Conservation (phyloP, 176 grass and related monocot species). For the Poa pratensis region DNA sequence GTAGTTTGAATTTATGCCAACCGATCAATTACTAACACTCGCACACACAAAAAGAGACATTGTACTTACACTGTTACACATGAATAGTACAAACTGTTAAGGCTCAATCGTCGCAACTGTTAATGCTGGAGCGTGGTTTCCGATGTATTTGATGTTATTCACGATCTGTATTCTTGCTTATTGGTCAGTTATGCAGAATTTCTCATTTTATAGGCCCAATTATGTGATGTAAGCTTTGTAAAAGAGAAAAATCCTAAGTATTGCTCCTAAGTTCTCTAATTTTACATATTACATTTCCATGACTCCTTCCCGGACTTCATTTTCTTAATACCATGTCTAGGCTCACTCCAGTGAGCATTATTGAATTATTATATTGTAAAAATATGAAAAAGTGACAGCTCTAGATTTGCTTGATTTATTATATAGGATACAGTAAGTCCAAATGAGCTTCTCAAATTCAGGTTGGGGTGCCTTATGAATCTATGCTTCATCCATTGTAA, state of each 20-base stretch:
- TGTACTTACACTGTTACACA: neutral
- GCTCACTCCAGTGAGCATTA: neutral
- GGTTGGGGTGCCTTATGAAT: neutral
- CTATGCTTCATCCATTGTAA: neutral
- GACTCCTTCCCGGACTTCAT: neutral
- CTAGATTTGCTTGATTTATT: neutral
- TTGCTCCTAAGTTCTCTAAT: neutral
- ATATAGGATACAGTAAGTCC: neutral
- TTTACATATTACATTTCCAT: neutral
- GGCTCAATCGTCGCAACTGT: neutral
- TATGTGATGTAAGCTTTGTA: neutral
- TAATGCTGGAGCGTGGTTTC: neutral
- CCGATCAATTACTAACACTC: neutral
- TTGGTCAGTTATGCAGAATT: neutral
- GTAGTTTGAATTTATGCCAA: neutral
- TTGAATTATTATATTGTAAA: neutral
- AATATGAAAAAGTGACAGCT: constrained; percentile 11
- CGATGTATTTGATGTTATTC: neutral
- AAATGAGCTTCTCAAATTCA: constrained; percentile 1
- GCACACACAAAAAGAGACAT: neutral
- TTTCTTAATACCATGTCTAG: neutral
- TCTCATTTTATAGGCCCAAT: neutral
- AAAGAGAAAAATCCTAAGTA: neutral
- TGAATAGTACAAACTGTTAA: neutral
- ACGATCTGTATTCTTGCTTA: neutral